Conservation (phyloP, 441 rosid genomes). For the Flueggea neowawraea region DNA sequence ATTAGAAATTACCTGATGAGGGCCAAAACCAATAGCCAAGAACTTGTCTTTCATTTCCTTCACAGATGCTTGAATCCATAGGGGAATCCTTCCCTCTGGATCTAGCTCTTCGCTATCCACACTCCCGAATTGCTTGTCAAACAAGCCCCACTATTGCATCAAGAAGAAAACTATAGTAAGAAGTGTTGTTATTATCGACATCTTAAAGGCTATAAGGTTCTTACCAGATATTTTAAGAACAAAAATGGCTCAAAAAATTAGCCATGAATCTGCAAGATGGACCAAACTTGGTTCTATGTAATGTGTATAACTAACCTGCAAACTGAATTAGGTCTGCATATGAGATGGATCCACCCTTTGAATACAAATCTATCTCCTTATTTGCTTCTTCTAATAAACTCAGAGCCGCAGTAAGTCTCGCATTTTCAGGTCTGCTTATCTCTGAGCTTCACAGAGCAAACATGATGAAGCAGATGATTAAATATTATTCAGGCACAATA, state of each 20-base stretch:
- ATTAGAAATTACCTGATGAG: conserved; percentile 67
- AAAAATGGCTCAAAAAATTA: conserved; percentile 1
- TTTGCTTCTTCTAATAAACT: conserved; percentile 53
- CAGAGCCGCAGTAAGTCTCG: conserved; percentile 64
- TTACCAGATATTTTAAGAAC: neutral
- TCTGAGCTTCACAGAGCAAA: conserved; percentile 76
- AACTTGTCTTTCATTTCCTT: conserved; percentile 94
- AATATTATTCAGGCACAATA: neutral
- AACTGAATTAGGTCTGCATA: conserved; percentile 76
- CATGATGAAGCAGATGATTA: conserved; percentile 9
- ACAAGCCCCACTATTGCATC: conserved; percentile 75
- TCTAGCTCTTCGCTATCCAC: conserved; percentile 64
- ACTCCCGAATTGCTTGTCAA: conserved; percentile 82
- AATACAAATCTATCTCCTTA: conserved; percentile 71
- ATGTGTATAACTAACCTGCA: conserved; percentile 46
- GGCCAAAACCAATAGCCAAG: conserved; percentile 73
- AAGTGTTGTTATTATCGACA: too few relatives aligned
- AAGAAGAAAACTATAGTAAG: conserved; percentile 12
- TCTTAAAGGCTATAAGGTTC: neutral
- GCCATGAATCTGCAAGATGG: neutral
- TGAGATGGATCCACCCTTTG: conserved; percentile 90
- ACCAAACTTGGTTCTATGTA: conserved; percentile 5
- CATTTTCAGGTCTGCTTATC: conserved; percentile 85
- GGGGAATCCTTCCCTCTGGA: conserved; percentile 82
- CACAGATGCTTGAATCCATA: conserved; percentile 72